phyloP scores from a whole-genome alignment of 1,284 basidiomycete species.

The Marasmius oreades region DNA sequence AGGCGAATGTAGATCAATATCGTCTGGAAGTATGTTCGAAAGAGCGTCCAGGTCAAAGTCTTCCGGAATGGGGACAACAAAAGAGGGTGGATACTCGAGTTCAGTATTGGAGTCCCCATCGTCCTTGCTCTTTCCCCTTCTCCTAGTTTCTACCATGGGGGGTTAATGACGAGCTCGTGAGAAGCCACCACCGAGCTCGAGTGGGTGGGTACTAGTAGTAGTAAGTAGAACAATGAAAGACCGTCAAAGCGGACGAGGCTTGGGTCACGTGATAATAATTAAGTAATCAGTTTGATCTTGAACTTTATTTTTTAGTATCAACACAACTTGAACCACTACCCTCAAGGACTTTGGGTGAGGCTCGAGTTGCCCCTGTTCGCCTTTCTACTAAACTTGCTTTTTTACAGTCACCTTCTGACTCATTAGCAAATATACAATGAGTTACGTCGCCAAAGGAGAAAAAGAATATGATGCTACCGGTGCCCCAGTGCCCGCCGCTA shows the following conservation, averaged over 20 bases:
- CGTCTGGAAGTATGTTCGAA: slow-evolving; percentile 45
- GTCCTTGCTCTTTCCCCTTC: slow-evolving; percentile 29
- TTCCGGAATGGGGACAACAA: slow-evolving; percentile 37
- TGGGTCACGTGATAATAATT: background rate
- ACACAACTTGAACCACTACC: slow-evolving; percentile 28
- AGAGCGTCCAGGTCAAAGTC: slow-evolving; percentile 64
- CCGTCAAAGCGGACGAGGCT: background rate
- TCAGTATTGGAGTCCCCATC: slow-evolving; percentile 20
- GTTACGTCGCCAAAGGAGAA: slow-evolving; percentile 99
- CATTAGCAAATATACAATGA: slow-evolving; percentile 72
- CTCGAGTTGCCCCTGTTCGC: slow-evolving; percentile 4
- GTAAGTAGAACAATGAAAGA: background rate
- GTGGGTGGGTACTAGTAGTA: no score
- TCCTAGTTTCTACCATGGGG: slow-evolving; percentile 38
- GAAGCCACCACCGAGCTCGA: slow-evolving; percentile 33
- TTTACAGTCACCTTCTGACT: slow-evolving; percentile 74
- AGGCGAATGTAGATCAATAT: slow-evolving; percentile 50
- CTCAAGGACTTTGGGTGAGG: slow-evolving; percentile 40
- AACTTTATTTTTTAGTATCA: slow-evolving; percentile 28
- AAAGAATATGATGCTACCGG: slow-evolving; percentile 96
- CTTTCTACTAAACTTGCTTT: background rate
- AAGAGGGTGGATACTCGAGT: slow-evolving; percentile 20
- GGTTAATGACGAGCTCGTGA: slow-evolving; percentile 32
- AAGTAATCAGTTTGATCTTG: background rate
- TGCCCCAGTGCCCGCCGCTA: slow-evolving; percentile 79